Percentiles rank a stretch among this genome's conserved stretches.
Conservation (phyloP, 345 rosid species). For the Eucalyptus sp. region DNA sequence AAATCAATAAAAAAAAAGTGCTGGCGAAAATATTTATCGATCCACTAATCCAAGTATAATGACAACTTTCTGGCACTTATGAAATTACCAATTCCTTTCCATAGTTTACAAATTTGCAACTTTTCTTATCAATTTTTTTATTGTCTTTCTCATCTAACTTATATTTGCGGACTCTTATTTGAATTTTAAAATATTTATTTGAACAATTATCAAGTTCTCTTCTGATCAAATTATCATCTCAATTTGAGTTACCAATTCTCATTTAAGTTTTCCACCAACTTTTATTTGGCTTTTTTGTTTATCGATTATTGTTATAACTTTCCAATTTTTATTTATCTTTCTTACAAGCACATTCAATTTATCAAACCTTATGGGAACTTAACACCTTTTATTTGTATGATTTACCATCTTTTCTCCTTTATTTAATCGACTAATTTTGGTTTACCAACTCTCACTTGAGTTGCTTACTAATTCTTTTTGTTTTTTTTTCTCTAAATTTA, state of each 20-base stretch:
- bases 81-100: background rate
- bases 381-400: background rate
- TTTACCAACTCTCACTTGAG: background rate
- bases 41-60: background rate
- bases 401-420: background rate
- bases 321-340: background rate
- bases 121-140: background rate
- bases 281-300: background rate
- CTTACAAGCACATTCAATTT: background rate
- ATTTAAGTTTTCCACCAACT: background rate
- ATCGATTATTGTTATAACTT: background rate
- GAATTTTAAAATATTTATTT: background rate
- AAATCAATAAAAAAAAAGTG: background rate
- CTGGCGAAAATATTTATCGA: background rate
- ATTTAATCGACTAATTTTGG: background rate
- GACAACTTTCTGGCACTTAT: background rate
- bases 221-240: background rate
- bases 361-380: background rate
- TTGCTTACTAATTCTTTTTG: background rate
- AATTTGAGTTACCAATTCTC: background rate
- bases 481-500: background rate
- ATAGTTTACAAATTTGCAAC: background rate
- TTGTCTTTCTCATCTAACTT: background rate
- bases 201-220: background rate
- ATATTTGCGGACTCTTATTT: background rate